A percentile compares a stretch with the other conserved stretches of the same genome.
Conservation (phyloP, 331 rosid species). For the Acacia concinna region DNA sequence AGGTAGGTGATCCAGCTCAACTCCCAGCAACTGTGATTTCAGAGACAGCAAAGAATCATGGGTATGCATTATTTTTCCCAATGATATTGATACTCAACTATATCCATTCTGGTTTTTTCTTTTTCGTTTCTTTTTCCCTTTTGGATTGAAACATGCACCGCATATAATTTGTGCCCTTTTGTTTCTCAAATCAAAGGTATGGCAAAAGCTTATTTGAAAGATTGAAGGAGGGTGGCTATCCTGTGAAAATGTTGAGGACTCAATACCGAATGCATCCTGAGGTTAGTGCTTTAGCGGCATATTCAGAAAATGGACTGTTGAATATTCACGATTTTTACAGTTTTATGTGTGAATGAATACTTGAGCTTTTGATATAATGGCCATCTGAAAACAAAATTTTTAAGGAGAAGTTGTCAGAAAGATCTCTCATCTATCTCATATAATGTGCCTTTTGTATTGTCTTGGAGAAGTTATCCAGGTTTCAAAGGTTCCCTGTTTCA, state of each 20-base stretch:
- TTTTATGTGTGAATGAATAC: constrained; percentile 21
- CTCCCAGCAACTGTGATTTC: constrained; percentile 97
- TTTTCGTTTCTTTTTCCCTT: too few species aligned
- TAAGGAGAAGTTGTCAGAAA: not conserved
- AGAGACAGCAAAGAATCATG: constrained; percentile 62
- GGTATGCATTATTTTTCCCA: constrained; percentile 42
- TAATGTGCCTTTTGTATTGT: too few species aligned
- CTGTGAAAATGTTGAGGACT: constrained; percentile 88
- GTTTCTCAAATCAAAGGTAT: constrained; percentile 57
- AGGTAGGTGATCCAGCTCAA: constrained; percentile 97
- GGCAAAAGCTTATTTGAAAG: constrained; percentile 89
- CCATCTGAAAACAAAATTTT: constrained; percentile 8
- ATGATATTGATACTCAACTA: not conserved
- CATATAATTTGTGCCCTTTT: not conserved
- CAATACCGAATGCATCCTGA: constrained; percentile 99
- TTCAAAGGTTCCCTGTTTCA: not conserved
- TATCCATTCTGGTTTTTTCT: constrained; percentile 12
- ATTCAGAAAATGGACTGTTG: constrained; percentile 22
- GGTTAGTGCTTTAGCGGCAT: constrained; percentile 49
- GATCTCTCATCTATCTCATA: not conserved
- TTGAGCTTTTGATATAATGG: constrained; percentile 9
- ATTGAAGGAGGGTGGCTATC: constrained; percentile 84
- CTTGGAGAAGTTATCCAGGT: not conserved
- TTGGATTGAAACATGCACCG: not conserved
- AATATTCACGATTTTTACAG: not conserved